Conservation (phyloP, 2,329 filamentous ascomycete genomes). For the Stachybotrys echinatus region DNA sequence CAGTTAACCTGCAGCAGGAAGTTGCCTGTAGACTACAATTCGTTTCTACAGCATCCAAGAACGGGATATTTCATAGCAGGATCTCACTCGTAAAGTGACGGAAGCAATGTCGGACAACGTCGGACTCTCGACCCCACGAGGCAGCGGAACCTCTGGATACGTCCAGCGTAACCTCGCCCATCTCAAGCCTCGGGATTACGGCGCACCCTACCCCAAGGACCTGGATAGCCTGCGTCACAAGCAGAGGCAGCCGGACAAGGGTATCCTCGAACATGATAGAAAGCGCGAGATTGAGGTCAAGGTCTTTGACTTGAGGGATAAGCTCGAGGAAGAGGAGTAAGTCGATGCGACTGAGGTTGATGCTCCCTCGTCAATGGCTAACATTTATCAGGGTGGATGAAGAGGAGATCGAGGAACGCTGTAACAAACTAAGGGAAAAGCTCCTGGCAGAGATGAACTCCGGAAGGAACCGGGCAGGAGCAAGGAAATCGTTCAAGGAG, state of each 20-base stretch:
- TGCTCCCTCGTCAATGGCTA: not conserved
- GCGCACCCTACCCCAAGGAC: constrained; percentile 71
- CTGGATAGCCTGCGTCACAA: constrained; percentile 65
- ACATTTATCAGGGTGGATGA: constrained; percentile 61
- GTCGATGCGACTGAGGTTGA: constrained; percentile 16
- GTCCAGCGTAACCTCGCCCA: constrained; percentile 94
- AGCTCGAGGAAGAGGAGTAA: constrained; percentile 85
- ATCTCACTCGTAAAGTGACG: too few relatives aligned
- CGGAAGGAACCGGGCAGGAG: constrained; percentile 23
- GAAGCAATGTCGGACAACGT: constrained; percentile 90
- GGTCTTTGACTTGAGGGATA: constrained; percentile 83
- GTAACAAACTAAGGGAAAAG: constrained; percentile 36
- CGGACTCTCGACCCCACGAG: constrained; percentile 87
- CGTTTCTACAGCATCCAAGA: too few relatives aligned
- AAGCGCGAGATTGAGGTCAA: constrained; percentile 89
- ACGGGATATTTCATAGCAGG: too few relatives aligned
- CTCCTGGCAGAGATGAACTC: constrained; percentile 32
- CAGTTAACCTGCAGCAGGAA: not conserved
- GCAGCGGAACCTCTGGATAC: constrained; percentile 94
- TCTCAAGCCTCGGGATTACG: constrained; percentile 76
- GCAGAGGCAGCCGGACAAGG: constrained; percentile 81
- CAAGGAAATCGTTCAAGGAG: constrained; percentile 63
- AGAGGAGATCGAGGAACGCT: constrained; percentile 76
- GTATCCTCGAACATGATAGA: constrained; percentile 90
- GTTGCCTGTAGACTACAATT: too few relatives aligned